These are phyloP conservation scores for Psilocybe mexicana DNA, from an alignment of 1,284 basidiomycete genomes.

Conservation along the genomic window DNA sequence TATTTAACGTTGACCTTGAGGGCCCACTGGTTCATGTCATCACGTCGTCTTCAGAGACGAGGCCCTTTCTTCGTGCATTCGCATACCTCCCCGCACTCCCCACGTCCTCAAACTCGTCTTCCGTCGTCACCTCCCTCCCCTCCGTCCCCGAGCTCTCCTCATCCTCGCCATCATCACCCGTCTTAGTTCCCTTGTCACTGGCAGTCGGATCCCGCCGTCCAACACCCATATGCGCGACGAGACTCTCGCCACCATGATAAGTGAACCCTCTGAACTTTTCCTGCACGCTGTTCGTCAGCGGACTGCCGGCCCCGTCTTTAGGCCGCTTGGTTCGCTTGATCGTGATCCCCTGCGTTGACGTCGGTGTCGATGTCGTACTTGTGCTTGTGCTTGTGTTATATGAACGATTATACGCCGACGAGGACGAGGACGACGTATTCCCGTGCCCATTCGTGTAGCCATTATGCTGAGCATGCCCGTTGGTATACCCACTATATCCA, in stretches of 20 bases:
- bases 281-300: constrained; percentile 87
- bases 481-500: neutral
- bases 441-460: constrained; percentile 11
- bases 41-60: constrained; percentile 37
- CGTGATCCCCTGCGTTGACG: constrained; percentile 43
- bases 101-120: constrained; percentile 67
- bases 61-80: constrained; percentile 42
- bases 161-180: constrained; percentile 35
- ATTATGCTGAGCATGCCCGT: neutral
- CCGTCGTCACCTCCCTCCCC: constrained; percentile 49
- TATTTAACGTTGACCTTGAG: neutral
- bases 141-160: constrained; percentile 32
- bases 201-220: constrained; percentile 23
- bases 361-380: neutral
- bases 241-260: constrained; percentile 81
- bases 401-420: neutral
- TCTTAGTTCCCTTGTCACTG: constrained; percentile 20
- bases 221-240: constrained; percentile 38
- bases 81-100: constrained; percentile 66
- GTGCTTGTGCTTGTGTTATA: neutral
- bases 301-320: constrained; percentile 47
- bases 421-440: neutral
- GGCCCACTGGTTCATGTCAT: constrained; percentile 26
- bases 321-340: constrained; percentile 54
- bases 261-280: constrained; percentile 95